Conservation (phyloP, 83 land plant genomes). For the Larix sibirica region DNA sequence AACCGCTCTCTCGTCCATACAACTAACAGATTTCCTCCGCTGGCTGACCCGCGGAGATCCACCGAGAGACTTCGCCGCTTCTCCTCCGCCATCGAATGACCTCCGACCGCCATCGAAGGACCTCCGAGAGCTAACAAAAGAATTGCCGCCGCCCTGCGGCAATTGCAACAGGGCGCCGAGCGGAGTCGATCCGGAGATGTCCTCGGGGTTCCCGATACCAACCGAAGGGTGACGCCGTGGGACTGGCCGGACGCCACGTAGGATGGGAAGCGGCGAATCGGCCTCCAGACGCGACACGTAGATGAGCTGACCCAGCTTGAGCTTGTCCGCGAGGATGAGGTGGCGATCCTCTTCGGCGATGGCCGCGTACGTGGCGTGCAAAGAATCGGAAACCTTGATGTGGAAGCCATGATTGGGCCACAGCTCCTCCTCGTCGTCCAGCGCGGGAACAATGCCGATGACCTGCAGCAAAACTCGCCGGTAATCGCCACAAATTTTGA, state of each 20-base stretch:
- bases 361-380: constrained; percentile 72
- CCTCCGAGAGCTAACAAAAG: too few relatives aligned
- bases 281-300: constrained; percentile 62
- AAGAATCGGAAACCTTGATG: constrained; percentile 76
- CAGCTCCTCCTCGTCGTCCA: constrained; percentile 68
- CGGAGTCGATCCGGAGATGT: constrained; percentile 26
- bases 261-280: constrained; percentile 68
- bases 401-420: constrained; percentile 72
- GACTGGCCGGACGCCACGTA: constrained; percentile 66
- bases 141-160: too few relatives aligned
- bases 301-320: constrained; percentile 73
- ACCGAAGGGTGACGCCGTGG: constrained; percentile 74
- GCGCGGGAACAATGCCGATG: constrained; percentile 75
- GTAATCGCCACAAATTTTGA: constrained; percentile 60
- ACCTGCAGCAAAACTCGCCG: constrained; percentile 63
- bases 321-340: constrained; percentile 62
- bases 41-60: background rate
- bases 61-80: background rate
- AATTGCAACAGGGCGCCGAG: background rate
- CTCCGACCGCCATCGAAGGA: too few relatives aligned
- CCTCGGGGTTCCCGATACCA: constrained; percentile 75
- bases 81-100: too few relatives aligned
- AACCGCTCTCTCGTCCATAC: constrained; percentile 16
- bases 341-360: constrained; percentile 65
- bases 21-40: constrained; percentile 15